Percentiles rank a stretch among this genome's conserved stretches.
Conservation (phyloP, 208 protist species). For the Crithidia fasciculata region DNA sequence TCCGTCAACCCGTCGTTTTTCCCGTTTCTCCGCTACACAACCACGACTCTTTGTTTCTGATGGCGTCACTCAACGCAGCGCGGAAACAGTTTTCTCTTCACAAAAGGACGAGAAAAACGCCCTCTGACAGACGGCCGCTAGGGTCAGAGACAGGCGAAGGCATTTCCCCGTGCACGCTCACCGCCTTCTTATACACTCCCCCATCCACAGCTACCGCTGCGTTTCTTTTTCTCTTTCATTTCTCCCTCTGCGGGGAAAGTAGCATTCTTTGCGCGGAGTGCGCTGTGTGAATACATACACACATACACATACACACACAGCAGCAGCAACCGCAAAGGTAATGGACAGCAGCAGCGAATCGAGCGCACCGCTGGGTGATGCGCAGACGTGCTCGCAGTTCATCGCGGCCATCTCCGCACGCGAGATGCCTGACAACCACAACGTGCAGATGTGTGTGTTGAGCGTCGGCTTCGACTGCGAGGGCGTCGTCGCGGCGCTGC, state of each 20-base stretch:
- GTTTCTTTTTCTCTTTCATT: not conserved
- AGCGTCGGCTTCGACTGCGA: slow-evolving; percentile 70
- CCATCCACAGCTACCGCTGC: not conserved
- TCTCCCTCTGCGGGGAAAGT: not conserved
- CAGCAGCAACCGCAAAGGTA: not conserved
- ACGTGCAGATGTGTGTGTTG: slow-evolving; percentile 72
- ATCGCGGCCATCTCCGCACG: slow-evolving; percentile 44
- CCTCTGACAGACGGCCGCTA: too few relatives aligned
- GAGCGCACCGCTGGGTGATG: not conserved
- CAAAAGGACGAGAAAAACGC: too few relatives aligned
- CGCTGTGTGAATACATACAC: not conserved
- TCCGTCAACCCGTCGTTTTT: too few relatives aligned
- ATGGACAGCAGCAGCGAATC: not conserved
- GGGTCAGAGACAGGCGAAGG: too few relatives aligned
- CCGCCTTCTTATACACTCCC: too few relatives aligned
- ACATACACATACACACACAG: not conserved
- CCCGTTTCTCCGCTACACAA: too few relatives aligned
- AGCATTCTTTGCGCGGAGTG: too few relatives aligned
- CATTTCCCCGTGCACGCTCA: too few relatives aligned
- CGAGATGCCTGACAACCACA: slow-evolving; percentile 44
- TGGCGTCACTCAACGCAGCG: too few relatives aligned
- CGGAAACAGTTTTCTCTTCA: too few relatives aligned
- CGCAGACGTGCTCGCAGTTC: slow-evolving; percentile 33
- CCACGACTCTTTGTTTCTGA: too few relatives aligned
- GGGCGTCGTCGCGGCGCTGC: slow-evolving; percentile 43